phyloP scores from a whole-genome alignment of 345 rosid genomes.

The Euphorbia lathyris region DNA sequence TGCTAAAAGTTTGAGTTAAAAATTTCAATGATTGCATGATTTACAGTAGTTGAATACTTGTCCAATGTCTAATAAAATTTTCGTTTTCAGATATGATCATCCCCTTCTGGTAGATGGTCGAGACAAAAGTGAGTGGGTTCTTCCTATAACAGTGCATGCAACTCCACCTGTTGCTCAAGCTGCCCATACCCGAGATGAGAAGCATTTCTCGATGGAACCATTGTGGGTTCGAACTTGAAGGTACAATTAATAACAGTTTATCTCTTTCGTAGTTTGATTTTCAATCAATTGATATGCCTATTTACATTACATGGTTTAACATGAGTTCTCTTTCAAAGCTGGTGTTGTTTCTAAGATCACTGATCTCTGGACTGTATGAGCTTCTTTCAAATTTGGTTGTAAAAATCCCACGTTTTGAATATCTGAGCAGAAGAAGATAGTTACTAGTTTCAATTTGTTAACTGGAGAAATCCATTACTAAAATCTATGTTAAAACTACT shows the following conservation, averaged over 20 bases:
- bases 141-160: constrained; percentile 88
- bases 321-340: background rate
- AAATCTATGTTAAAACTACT: too few species aligned
- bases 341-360: background rate
- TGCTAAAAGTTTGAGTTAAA: background rate
- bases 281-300: background rate
- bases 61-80: background rate
- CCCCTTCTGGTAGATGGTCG: constrained; percentile 76
- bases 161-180: constrained; percentile 61
- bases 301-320: background rate
- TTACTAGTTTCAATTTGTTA: background rate
- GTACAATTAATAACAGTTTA: background rate
- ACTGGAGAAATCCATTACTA: background rate
- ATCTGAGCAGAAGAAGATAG: background rate
- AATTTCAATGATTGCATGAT: background rate
- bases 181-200: constrained; percentile 53
- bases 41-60: background rate
- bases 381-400: background rate
- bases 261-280: background rate
- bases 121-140: constrained; percentile 91
- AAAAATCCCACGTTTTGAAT: background rate
- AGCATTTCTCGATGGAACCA: constrained; percentile 62
- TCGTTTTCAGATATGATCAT: constrained; percentile 73
- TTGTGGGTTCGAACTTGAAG: constrained; percentile 65
- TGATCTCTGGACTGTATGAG: background rate